Evolutionary conservation across 129 eudicot genomes (phyloP), one percentile per base, ranked within the genome.

Genomic region (Flaveria trinervia): DNA sequence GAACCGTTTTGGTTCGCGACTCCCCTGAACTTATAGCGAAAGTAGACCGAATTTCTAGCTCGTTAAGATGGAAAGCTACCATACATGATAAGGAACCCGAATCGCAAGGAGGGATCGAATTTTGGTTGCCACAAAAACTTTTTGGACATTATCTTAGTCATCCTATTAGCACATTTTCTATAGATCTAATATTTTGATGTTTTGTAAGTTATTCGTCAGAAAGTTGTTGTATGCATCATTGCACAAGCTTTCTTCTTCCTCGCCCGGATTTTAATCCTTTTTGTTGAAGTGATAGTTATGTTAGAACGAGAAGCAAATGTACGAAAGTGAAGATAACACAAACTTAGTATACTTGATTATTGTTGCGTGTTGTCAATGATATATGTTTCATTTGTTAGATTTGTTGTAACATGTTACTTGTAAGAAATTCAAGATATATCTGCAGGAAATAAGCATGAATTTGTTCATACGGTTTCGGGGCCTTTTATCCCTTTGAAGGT

Each of bases 21-120:
- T 84, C 96, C 39, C 96, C 98, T 10, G 98, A 89, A 76, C 82
- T 83, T 72, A 86, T 89, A 12, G 87, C 85, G 11, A 92, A 89
- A 86, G 61, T 88, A 48, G 89, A 84, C 30, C 88, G 93, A 11
- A 83, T 92, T 12, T 84, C 94, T 65, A 86, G 73, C 49, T 88
- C 93, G 1, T 82, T 92, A 46, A 83, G 87, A 78, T 92, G 98
- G 98, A 88, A 52, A 45, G 59, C 87, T 20, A 82, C 74, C 17
- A 80, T 86, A 56, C 94, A 92, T 62, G 89, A 86, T 22, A 88
- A 89, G 78, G 98, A 92, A 86, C 89, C 98, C 0, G 98, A 85
- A 74, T 88, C 98, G 14, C 86, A 88, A 57, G 89, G 85, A 84
- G 90, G 45, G 98, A 92, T 66, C 78, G 71, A 73, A 86, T 92